These are phyloP conservation scores for Alternaria conjuncta DNA, from an alignment of 2,329 filamentous ascomycete genomes.

Conservation along the genomic window DNA sequence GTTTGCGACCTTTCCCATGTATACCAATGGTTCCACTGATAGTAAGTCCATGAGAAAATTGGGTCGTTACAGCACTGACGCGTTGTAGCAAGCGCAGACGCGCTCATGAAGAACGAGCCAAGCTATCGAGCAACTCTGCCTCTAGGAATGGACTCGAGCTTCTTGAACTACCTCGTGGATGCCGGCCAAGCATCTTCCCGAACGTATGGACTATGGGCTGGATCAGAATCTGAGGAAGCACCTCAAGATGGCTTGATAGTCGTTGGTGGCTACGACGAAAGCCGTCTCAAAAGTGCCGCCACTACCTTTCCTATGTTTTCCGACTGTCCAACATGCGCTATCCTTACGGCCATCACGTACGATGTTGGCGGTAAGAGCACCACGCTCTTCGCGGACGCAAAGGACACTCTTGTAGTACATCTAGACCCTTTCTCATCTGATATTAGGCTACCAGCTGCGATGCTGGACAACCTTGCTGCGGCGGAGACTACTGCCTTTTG, in stretches of 20 bases:
- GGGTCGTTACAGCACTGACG: neutral
- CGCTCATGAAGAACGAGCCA: conserved; percentile 13
- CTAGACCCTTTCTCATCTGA: conserved; percentile 24
- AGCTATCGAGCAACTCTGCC: conserved; percentile 18
- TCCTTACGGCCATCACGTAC: conserved; percentile 26
- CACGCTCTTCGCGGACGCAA: conserved; percentile 13
- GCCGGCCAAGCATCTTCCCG: conserved; percentile 25
- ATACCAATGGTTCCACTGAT: conserved; percentile 19
- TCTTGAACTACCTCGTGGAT: conserved; percentile 22
- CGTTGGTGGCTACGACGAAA: conserved; percentile 23
- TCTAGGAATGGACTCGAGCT: conserved; percentile 20
- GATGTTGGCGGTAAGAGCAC: conserved; percentile 21
- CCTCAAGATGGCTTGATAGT: conserved; percentile 24
- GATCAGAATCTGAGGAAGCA: conserved; percentile 22
- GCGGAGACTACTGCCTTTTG: conserved; percentile 22
- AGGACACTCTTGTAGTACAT: conserved; percentile 19
- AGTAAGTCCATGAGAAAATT: conserved; percentile 9
- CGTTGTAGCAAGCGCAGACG: conserved; percentile 6
- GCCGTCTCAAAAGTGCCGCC: conserved; percentile 16
- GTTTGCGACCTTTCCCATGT: conserved; percentile 18
- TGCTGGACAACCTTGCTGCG: conserved; percentile 19
- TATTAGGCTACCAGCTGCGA: conserved; percentile 13
- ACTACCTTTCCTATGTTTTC: conserved; percentile 27
- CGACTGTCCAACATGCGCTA: conserved; percentile 25
- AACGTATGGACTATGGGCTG: conserved; percentile 24